Conservation (phyloP, 169 alveolate species). For the Eimeria maxima region DNA sequence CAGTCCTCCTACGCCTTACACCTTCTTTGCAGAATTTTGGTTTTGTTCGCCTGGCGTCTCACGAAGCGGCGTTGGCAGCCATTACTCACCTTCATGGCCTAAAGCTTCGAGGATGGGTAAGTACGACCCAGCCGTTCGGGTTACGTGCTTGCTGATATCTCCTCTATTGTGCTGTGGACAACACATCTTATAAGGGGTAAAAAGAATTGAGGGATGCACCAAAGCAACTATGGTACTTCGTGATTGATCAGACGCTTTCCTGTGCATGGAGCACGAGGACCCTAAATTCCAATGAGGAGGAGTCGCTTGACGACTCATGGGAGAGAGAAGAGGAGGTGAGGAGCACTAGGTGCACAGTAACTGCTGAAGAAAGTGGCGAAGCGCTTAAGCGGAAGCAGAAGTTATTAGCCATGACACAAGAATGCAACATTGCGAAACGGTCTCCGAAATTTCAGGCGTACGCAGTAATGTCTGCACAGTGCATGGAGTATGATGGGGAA, state of each 20-base stretch:
- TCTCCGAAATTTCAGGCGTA: slow-evolving; percentile 31
- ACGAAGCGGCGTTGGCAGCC: slow-evolving; percentile 75
- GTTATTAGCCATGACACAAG: not conserved
- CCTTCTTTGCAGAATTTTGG: slow-evolving; percentile 47
- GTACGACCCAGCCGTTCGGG: not conserved
- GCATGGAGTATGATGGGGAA: slow-evolving; percentile 63
- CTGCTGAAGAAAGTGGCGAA: not conserved
- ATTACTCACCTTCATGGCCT: slow-evolving; percentile 57
- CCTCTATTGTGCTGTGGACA: not conserved
- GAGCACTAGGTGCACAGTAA: not conserved
- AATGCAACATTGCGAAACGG: not conserved
- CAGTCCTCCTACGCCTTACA: not conserved
- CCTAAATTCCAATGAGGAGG: slow-evolving; percentile 23
- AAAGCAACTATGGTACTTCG: not conserved
- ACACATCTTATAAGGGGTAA: not conserved
- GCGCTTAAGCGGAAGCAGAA: not conserved
- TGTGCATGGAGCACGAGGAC: slow-evolving; percentile 66
- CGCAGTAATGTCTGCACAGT: slow-evolving; percentile 73
- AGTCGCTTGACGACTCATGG: slow-evolving; percentile 56
- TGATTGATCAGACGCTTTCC: slow-evolving; percentile 33
- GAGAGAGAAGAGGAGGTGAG: slow-evolving; percentile 68
- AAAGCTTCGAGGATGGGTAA: slow-evolving; percentile 64
- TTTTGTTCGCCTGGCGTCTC: slow-evolving; percentile 67
- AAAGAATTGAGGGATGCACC: not conserved
- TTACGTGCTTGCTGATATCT: not conserved